Percentiles rank a stretch among this genome's conserved stretches.
Evolutionary conservation across 2,329 filamentous ascomycete species (phyloP).

Genomic region (Aspergillus terreus): DNA sequence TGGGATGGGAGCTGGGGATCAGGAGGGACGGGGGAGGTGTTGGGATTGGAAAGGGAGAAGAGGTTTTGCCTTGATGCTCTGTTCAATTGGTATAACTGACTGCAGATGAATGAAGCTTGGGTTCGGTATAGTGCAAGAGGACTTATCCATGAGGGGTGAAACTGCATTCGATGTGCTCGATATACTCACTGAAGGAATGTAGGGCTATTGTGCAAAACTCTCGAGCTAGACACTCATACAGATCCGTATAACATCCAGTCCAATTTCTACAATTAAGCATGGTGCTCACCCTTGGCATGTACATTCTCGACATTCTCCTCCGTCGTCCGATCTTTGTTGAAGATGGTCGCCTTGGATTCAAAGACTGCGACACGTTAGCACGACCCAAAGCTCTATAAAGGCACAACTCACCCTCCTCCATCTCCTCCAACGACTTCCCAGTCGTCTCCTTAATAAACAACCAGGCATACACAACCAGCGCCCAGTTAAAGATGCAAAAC

Average conservation of each 20-base stretch:
- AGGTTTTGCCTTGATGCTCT: conserved; percentile 52
- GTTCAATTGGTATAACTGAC: too few relatives aligned
- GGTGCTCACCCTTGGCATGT: background rate
- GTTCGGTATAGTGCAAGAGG: too few relatives aligned
- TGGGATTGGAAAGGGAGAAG: conserved; percentile 68
- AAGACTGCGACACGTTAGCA: conserved; percentile 1
- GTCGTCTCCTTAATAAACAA: conserved; percentile 41
- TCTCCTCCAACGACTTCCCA: conserved; percentile 38
- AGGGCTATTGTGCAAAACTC: too few relatives aligned
- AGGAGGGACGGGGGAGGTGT: conserved; percentile 61
- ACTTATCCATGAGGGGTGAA: too few relatives aligned
- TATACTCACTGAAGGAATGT: too few relatives aligned
- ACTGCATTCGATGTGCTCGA: too few relatives aligned
- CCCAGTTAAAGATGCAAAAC: conserved; percentile 36
- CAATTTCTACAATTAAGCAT: background rate
- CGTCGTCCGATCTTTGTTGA: background rate
- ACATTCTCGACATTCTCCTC: conserved; percentile 2
- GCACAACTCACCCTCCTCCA: conserved; percentile 23
- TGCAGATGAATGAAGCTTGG: too few relatives aligned
- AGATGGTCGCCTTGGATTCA: background rate
- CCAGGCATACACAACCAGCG: conserved; percentile 30
- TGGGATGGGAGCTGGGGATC: conserved; percentile 33
- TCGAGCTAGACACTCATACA: background rate
- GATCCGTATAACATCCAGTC: too few relatives aligned
- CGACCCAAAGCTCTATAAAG: background rate